Evolutionary conservation across 192 early-diverging fungal species (phyloP).

Genomic region (Podila epicladia): DNA sequence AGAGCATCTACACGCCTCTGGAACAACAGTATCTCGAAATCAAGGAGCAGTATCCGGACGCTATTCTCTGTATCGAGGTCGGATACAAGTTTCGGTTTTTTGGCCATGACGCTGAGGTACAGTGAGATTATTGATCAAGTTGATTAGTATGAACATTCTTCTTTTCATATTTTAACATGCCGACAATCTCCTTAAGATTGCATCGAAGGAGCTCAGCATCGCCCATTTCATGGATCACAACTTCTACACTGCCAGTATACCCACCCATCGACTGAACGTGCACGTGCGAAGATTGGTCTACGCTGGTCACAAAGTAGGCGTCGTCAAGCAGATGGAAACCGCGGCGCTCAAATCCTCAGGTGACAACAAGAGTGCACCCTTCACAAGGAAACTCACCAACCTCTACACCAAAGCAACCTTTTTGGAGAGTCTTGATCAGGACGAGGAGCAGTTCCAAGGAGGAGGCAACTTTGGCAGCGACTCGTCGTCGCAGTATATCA

Average conservation of each 20-base stretch:
- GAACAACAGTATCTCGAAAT: conserved; percentile 85
- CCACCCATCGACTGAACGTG: conserved; percentile 77
- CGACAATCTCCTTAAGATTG: conserved; percentile 60
- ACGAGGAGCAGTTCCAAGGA: conserved; percentile 37
- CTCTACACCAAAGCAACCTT: conserved; percentile 77
- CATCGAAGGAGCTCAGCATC: conserved; percentile 81
- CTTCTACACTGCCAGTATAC: conserved; percentile 85
- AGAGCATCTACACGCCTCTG: conserved; percentile 78
- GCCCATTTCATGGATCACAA: conserved; percentile 82
- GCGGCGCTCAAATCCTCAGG: conserved; percentile 86
- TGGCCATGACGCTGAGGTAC: conserved; percentile 85
- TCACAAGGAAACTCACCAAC: conserved; percentile 70
- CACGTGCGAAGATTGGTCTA: conserved; percentile 85
- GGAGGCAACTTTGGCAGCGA: conserved; percentile 5
- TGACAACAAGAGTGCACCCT: conserved; percentile 72
- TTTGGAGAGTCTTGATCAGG: conserved; percentile 50
- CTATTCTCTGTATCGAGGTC: conserved; percentile 87
- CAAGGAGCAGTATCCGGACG: conserved; percentile 74
- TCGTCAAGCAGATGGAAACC: conserved; percentile 86
- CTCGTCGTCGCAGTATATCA: conserved; percentile 52
- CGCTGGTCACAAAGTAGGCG: conserved; percentile 87
- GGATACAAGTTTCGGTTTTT: conserved; percentile 97
- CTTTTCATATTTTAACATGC: neutral
- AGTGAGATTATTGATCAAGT: neutral
- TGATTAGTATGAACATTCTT: too few species aligned